Percentiles rank a stretch among this genome's conserved stretches.
Conservation (phyloP, 169 alveolate genomes). For the Plasmodium yoelii region DNA sequence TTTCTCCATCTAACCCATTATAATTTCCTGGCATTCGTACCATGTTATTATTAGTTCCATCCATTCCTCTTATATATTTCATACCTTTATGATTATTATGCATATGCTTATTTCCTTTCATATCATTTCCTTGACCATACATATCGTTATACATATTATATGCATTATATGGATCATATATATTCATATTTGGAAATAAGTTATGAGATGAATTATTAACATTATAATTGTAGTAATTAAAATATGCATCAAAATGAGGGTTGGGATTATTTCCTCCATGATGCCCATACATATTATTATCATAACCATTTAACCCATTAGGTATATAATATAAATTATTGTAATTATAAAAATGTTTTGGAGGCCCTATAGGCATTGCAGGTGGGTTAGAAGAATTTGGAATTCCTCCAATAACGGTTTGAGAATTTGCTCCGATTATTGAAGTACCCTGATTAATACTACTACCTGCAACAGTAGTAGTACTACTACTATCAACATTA, state of each 20-base stretch:
- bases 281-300: slow-evolving; percentile 33
- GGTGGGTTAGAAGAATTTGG: neutral
- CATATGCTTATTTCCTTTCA: slow-evolving; percentile 23
- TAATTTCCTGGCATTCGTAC: slow-evolving; percentile 12
- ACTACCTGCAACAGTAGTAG: neutral
- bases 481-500: neutral
- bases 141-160: slow-evolving; percentile 44
- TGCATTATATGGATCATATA: slow-evolving; percentile 28
- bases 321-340: slow-evolving; percentile 53
- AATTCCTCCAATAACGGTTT: neutral
- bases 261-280: neutral
- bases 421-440: neutral
- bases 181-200: slow-evolving; percentile 23
- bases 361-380: slow-evolving; percentile 7
- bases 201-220: slow-evolving; percentile 14
- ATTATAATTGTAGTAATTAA: slow-evolving; percentile 42
- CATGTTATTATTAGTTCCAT: slow-evolving; percentile 12
- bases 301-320: slow-evolving; percentile 60
- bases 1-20: slow-evolving; percentile 12
- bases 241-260: slow-evolving; percentile 18
- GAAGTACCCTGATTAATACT: slow-evolving; percentile 1
- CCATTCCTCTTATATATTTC: slow-evolving; percentile 4
- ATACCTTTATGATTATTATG: slow-evolving; percentile 21
- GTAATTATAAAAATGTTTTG: slow-evolving; percentile 32
- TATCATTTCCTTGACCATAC: slow-evolving; percentile 21